Evolutionary conservation across 257 asterid genomes (phyloP), one percentile per base, ranked within the genome.

Genomic region (Ajuga chamaepitys): DNA sequence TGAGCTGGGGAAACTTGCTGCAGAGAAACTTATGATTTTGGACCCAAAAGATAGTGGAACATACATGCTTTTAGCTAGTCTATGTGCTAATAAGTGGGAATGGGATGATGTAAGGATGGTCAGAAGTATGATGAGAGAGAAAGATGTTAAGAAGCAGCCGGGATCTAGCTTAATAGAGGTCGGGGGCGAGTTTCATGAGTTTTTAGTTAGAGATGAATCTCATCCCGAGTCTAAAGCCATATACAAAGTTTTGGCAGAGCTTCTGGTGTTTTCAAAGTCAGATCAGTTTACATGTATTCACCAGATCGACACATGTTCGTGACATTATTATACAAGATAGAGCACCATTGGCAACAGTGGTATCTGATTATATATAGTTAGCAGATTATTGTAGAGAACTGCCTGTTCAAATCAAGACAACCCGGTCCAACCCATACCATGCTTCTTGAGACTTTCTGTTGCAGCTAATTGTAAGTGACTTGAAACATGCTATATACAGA

Each of bases 21-120:
- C 91, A 1, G 83, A 78, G 38, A 77, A 83, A 63, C 86, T 89
- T 63, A 75, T 87, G 30, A 35, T 50, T 53, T 72, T 89, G 82
- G 97, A 87, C 67, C 89, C 95, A 11, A 73, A 82, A 40, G 95
- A 87, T 59, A 83, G 97, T 63, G 95, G 97, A 2, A 82, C 84
- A 11, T 89, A 89, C 20, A 75, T 79, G 54, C 89, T 89, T 66
- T 72, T 89, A 64, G 86, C 95, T 45, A 74, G 83, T 63, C 40
- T 89, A 45, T 87, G 95, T 48, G 94, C 95, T n/a, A 62, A 78
- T 41, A 76, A 83, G 75, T 77, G 81, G 71, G 77, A 80, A 67
- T 89, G 95, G 97, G 71, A 70, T 4, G 91, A 80, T 16, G 95
- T 89, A 9, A 89, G 85, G 25, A 64, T 53, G 65, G 79, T 84